Evolutionary conservation across 2,329 filamentous ascomycete species (phyloP).

Genomic region (Shiraia sp.): DNA sequence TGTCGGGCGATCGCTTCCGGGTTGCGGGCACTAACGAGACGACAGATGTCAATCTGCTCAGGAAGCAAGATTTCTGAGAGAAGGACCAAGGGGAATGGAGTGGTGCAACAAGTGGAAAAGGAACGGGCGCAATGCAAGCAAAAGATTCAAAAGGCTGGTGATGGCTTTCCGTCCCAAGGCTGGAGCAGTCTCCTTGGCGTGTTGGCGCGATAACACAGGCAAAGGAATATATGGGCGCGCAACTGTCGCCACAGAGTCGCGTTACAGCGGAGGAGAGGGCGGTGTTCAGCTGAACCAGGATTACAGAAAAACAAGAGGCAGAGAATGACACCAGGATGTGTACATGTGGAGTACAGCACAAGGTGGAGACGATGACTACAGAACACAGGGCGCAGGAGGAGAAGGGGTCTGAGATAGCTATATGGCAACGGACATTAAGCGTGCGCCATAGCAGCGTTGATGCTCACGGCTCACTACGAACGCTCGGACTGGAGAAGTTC

Average conservation of each 20-base stretch:
- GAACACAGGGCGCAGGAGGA: too few relatives aligned
- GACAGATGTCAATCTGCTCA: neutral
- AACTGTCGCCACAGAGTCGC: too few relatives aligned
- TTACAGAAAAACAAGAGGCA: neutral
- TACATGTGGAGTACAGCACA: neutral
- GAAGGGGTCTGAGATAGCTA: slow-evolving; percentile 21
- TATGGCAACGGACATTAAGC: slow-evolving; percentile 11
- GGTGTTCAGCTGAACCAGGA: too few relatives aligned
- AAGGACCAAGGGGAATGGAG: neutral
- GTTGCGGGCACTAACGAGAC: neutral
- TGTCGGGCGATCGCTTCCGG: neutral
- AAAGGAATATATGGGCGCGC: slow-evolving; percentile 15
- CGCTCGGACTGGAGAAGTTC: slow-evolving; percentile 16
- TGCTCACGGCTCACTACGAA: slow-evolving; percentile 3
- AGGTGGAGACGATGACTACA: too few relatives aligned
- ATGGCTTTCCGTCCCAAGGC: slow-evolving; percentile 28
- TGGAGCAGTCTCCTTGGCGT: slow-evolving; percentile 27
- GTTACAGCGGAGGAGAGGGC: too few relatives aligned
- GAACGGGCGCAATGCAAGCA: slow-evolving; percentile 23
- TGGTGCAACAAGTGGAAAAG: slow-evolving; percentile 18
- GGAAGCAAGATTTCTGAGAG: neutral
- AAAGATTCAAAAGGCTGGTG: slow-evolving; percentile 14
- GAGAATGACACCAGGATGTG: neutral
- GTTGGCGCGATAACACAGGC: slow-evolving; percentile 12
- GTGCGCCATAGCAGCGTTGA: too few relatives aligned